Conservation (phyloP, 345 rosid genomes). For the Eucalyptus marginata region DNA sequence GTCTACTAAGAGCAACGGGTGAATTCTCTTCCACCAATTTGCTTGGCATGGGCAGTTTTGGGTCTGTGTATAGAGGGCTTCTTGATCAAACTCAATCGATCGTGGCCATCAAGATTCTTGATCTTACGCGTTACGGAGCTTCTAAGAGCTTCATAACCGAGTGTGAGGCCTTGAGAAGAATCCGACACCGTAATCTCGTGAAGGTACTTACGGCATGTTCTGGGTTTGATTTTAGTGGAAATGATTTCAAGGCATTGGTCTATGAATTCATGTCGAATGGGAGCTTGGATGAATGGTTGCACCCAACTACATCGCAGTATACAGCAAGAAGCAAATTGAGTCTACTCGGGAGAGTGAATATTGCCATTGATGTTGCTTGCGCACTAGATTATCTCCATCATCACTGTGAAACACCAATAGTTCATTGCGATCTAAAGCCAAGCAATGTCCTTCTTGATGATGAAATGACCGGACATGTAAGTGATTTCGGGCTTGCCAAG, state of each 20-base stretch:
- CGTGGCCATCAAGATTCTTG: too few relatives aligned
- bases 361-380: not conserved
- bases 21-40: too few relatives aligned
- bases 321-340: not conserved
- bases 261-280: too few relatives aligned
- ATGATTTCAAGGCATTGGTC: too few relatives aligned
- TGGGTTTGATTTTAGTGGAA: too few relatives aligned
- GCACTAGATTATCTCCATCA: not conserved
- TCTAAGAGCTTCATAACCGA: too few relatives aligned
- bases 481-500: not conserved
- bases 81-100: rapidly evolving
- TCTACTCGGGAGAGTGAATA: not conserved
- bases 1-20: rapidly evolving
- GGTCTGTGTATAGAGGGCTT: too few relatives aligned
- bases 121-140: too few relatives aligned
- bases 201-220: too few relatives aligned
- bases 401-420: not conserved
- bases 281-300: not conserved
- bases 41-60: too few relatives aligned
- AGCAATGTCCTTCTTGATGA: not conserved
- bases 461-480: not conserved
- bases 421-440: not conserved
- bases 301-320: not conserved
- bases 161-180: too few relatives aligned
- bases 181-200: too few relatives aligned